phyloP scores from a whole-genome alignment of 768 basidiomycete genomes.

The Imleria badia region DNA sequence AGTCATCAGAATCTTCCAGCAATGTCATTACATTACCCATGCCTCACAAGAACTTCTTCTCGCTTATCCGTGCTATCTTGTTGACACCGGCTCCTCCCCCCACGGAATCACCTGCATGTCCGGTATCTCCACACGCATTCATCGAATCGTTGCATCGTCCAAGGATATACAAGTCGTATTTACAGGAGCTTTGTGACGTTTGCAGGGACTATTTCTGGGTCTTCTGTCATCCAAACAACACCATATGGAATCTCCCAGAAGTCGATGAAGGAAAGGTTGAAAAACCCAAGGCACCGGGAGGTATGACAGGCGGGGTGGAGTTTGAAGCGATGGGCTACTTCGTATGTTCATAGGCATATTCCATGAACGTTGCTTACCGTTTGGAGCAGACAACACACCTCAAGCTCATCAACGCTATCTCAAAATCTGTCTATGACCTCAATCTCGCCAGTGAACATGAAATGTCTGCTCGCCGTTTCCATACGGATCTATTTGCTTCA shows the following conservation, averaged over 20 bases:
- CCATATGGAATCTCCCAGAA: slow-evolving; percentile 82
- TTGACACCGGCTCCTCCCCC: slow-evolving; percentile 69
- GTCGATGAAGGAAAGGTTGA: slow-evolving; percentile 85
- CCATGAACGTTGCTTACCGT: slow-evolving; percentile 8
- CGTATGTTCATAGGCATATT: slow-evolving; percentile 48
- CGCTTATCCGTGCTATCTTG: slow-evolving; percentile 72
- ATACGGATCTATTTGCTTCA: slow-evolving; percentile 83
- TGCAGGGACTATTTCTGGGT: slow-evolving; percentile 97
- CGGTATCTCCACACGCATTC: slow-evolving; percentile 76
- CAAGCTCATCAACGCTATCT: slow-evolving; percentile 79
- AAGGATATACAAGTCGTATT: slow-evolving; percentile 77
- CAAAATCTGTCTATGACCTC: slow-evolving; percentile 61
- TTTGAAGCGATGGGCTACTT: slow-evolving; percentile 96
- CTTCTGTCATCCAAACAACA: slow-evolving; percentile 94
- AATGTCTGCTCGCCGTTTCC: slow-evolving; percentile 79
- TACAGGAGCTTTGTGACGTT: slow-evolving; percentile 83
- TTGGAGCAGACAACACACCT: slow-evolving; percentile 77
- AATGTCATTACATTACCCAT: slow-evolving; percentile 64
- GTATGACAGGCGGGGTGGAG: slow-evolving; percentile 98
- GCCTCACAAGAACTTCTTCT: slow-evolving; percentile 72
- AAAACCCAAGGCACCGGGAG: slow-evolving; percentile 90
- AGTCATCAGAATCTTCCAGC: slow-evolving; percentile 43
- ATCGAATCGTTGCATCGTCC: slow-evolving; percentile 70
- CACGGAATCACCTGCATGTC: slow-evolving; percentile 56
- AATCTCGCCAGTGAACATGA: slow-evolving; percentile 67